Base-by-base conservation (phyloP, 202 grass and related monocot species). In the Hordeum pubiflorum region DNA sequence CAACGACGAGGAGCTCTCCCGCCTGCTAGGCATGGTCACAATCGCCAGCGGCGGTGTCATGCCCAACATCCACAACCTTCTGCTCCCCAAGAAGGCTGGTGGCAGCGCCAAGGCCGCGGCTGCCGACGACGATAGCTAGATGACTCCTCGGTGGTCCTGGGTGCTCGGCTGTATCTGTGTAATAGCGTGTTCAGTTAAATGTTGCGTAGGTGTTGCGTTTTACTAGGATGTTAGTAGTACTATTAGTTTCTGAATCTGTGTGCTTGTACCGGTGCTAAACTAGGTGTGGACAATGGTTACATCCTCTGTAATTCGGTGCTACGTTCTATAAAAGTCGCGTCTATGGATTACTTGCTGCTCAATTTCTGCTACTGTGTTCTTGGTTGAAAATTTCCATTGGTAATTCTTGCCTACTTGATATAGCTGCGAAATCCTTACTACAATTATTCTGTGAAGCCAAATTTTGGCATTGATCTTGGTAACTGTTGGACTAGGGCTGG, bases 11-110 rank as follows among this genome's bases (percentile, higher is more conserved):
- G 95, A 98, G 84, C 88, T 94, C 10, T 94, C 92, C 1, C 89
- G 86, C 88, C 84, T 97, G 12, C 88, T 97, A 2, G 92, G 95
- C 15, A 88, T 84, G 1, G 90, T 92, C 63, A 97, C 92, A 21
- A 97, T 97, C 81, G 92, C 95, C 4, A 94, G 88, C 43, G 95
- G 95, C 0, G 95, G 95, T 3, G 95, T 97, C 46, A 94, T 97
- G 94, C 92, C 94, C 22, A 97, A 97, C 86, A 97, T 97, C 81
- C 92, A 94, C 84, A 97, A 97, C 72, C 77, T 93, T 13, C 83
- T 94, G 27, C 94, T 97, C 48, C 90, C 92, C 39, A 93, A 90
- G 88, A 94, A 89, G 88, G 50, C 83, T 3, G 88, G 87, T 0
- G 71, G 86, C 38, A 84, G 82, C 61, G 88, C 85, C 75, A 94